Evolutionary conservation across 2,329 filamentous ascomycete genomes (phyloP).

Genomic region (Cytospora schulzeri): DNA sequence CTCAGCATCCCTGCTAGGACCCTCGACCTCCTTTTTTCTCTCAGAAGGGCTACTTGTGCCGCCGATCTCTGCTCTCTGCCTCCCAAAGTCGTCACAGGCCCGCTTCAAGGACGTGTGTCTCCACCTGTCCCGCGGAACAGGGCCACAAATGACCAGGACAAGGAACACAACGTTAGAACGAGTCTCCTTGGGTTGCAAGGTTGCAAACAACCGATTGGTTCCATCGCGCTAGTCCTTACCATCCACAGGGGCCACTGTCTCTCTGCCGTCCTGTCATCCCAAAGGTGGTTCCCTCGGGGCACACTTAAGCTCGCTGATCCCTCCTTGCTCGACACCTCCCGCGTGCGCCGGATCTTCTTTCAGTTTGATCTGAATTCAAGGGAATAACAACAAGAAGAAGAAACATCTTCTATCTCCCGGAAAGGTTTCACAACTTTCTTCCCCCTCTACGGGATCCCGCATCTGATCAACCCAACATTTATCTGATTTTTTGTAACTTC

Average conservation of each 20-base stretch:
- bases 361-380: slow-evolving; percentile 21
- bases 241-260: slow-evolving; percentile 29
- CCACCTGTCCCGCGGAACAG: slow-evolving; percentile 48
- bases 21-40: slow-evolving; percentile 43
- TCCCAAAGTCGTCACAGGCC: slow-evolving; percentile 55
- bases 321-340: slow-evolving; percentile 31
- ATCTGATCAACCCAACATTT: slow-evolving; percentile 54
- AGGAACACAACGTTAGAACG: slow-evolving; percentile 44
- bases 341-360: slow-evolving; percentile 42
- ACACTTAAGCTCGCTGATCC: slow-evolving; percentile 30
- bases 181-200: slow-evolving; percentile 37
- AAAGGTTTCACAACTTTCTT: slow-evolving; percentile 45
- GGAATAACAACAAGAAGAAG: slow-evolving; percentile 34
- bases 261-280: slow-evolving; percentile 24
- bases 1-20: slow-evolving; percentile 35
- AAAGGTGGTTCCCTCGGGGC: slow-evolving; percentile 17
- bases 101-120: slow-evolving; percentile 35
- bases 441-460: slow-evolving; percentile 48
- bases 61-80: slow-evolving; percentile 50
- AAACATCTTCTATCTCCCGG: slow-evolving; percentile 35
- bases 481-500: slow-evolving; percentile 28
- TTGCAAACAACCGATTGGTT: slow-evolving; percentile 42
- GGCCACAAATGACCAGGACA: slow-evolving; percentile 36
- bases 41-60: slow-evolving; percentile 53
- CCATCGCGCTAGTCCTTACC: slow-evolving; percentile 40